Evolutionary conservation across 2,329 filamentous ascomycete genomes (phyloP), one percentile per base, ranked within the genome.

Genomic region (Ophiostoma sp.): DNA sequence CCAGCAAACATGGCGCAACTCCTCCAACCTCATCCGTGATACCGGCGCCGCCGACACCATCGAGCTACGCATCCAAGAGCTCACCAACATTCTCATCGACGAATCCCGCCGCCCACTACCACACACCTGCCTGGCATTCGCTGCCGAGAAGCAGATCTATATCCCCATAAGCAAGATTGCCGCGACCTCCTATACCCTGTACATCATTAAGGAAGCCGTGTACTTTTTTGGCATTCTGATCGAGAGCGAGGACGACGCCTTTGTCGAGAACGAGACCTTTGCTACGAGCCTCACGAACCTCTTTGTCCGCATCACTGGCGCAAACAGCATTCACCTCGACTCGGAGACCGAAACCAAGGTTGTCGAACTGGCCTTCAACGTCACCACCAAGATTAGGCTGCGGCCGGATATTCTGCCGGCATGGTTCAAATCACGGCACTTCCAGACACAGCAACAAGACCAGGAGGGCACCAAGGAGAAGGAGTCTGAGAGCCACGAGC

Each of bases 181-280:
- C 2, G 87, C 91, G 2, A 89, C 89, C 0, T 93, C 91, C 44
- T 89, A 92, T 76, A 91, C 96, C 77, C 90, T 96, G 74, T 89
- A 87, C 75, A 89, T 97, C 75, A 89, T 98, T 73, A 88, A 89
- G 72, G 91, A 94, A 75, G 90, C 91, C 40, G 90, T 97, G 49
- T 82, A 89, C 55, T 88, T 97, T 76, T 97, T 97, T 78, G 92
- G 92, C 69, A 93, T 92, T 16, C 84, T 99, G 71, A 91, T 98
- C 74, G 95, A 99, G 79, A 95, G 93, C 77, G 95, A 98, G 78
- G 93, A 97, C 79, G 95, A 97, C 76, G 92, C 93, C 47, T 96
- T 98, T 75, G 87, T 97, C 64, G 91, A 96, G 75, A 96, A 91
- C 75, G 86, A 89, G 44, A 84, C 87, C 67, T 99, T 99, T 76